Percentiles rank a stretch among this genome's conserved stretches.
phyloP scores from a whole-genome alignment of 2,329 filamentous ascomycete species.

The Aschersonia sp. region DNA sequence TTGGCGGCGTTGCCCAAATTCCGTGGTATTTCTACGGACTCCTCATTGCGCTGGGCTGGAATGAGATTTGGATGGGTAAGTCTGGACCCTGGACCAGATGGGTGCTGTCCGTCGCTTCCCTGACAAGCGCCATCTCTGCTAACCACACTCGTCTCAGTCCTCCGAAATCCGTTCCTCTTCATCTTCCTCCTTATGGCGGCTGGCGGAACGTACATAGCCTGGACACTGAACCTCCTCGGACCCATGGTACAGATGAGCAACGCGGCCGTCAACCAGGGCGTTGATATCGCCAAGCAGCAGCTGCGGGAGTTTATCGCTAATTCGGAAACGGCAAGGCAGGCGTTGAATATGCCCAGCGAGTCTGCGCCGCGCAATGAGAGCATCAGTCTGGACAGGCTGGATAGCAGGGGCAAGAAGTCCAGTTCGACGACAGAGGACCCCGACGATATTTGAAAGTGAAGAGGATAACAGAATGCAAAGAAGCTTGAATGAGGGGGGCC shows the following conservation, averaged over 20 bases:
- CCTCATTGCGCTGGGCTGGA: slow-evolving; percentile 89
- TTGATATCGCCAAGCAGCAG: slow-evolving; percentile 85
- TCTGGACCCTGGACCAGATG: background rate
- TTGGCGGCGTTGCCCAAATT: slow-evolving; percentile 87
- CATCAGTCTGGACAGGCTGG: slow-evolving; percentile 45
- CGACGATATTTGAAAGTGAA: slow-evolving; percentile 37
- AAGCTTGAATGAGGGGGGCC: too few species aligned
- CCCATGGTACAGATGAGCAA: slow-evolving; percentile 93
- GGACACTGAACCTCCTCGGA: slow-evolving; percentile 87
- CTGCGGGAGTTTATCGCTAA: slow-evolving; percentile 80
- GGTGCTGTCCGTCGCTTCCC: too few species aligned
- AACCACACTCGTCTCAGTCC: slow-evolving; percentile 37
- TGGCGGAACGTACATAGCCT: slow-evolving; percentile 74
- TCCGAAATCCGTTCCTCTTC: slow-evolving; percentile 89
- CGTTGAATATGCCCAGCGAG: slow-evolving; percentile 56
- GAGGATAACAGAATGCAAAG: too few species aligned
- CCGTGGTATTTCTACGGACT: slow-evolving; percentile 90
- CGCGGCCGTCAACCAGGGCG: slow-evolving; percentile 70
- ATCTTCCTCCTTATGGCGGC: slow-evolving; percentile 67
- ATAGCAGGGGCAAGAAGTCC: slow-evolving; percentile 41
- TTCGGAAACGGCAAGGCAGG: slow-evolving; percentile 72
- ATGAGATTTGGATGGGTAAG: slow-evolving; percentile 89
- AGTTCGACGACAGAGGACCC: slow-evolving; percentile 32
- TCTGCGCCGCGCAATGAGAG: slow-evolving; percentile 22
- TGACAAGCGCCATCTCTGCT: too few species aligned